These are phyloP conservation scores for Plasmodium malariae DNA, from an alignment of 169 alveolate genomes.

Conservation along the genomic window DNA sequence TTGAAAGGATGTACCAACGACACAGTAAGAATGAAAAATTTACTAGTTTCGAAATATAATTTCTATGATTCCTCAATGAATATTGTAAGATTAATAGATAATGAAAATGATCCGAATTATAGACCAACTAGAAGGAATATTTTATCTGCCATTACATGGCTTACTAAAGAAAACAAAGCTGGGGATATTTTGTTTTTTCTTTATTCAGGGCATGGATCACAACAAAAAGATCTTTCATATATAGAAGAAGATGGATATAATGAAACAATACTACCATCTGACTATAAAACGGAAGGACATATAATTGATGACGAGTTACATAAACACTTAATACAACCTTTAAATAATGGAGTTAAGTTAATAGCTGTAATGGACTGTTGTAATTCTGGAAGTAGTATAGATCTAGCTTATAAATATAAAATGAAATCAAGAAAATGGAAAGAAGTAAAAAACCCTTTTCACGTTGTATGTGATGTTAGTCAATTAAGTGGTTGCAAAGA, in stretches of 20 bases:
- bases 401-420: slow-evolving; percentile 59
- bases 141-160: slow-evolving; percentile 75
- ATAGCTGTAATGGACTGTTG: slow-evolving; percentile 84
- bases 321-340: slow-evolving; percentile 72
- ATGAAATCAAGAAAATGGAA: slow-evolving; percentile 56
- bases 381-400: slow-evolving; percentile 67
- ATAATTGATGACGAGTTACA: slow-evolving; percentile 79
- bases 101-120: slow-evolving; percentile 34
- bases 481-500: slow-evolving; percentile 51
- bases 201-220: slow-evolving; percentile 84
- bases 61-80: slow-evolving; percentile 57
- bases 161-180: slow-evolving; percentile 72
- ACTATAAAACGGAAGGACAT: slow-evolving; percentile 67
- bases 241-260: slow-evolving; percentile 81
- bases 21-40: slow-evolving; percentile 77
- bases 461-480: slow-evolving; percentile 59
- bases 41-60: slow-evolving; percentile 65
- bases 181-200: slow-evolving; percentile 84
- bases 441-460: slow-evolving; percentile 60
- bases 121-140: slow-evolving; percentile 62
- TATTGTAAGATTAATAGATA: slow-evolving; percentile 44
- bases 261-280: slow-evolving; percentile 84
- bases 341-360: slow-evolving; percentile 77
- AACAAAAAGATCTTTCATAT: slow-evolving; percentile 50
- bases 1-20: slow-evolving; percentile 85